A percentile compares a stretch with the other conserved stretches of the same genome.
phyloP scores from a whole-genome alignment of 2,329 filamentous ascomycete species.

The Nemania sp. region DNA sequence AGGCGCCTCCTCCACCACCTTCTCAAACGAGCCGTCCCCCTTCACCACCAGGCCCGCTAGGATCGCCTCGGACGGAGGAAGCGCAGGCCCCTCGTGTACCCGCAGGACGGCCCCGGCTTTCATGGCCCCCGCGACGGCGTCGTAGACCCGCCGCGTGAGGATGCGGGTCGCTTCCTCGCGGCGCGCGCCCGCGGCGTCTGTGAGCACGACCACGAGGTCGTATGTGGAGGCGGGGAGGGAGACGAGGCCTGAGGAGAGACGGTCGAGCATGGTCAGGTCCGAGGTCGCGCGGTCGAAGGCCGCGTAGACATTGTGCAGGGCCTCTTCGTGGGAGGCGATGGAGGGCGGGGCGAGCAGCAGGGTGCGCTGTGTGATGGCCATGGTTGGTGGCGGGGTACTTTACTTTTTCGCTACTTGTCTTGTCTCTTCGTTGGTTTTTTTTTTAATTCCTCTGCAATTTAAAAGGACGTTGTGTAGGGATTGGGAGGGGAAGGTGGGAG shows the following conservation, averaged over 20 bases:
- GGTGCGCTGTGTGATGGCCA: constrained; percentile 62
- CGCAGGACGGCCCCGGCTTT: constrained; percentile 75
- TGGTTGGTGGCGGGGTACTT: constrained; percentile 39
- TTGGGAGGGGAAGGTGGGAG: neutral
- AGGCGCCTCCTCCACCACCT: constrained; percentile 74
- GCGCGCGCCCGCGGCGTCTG: constrained; percentile 76
- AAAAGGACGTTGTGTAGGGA: neutral
- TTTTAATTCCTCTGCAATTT: neutral
- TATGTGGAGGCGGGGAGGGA: constrained; percentile 82
- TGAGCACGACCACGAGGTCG: constrained; percentile 85
- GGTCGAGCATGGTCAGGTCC: constrained; percentile 98
- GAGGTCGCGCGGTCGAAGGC: constrained; percentile 80
- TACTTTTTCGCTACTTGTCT: neutral
- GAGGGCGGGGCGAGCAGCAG: constrained; percentile 92
- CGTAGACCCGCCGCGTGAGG: constrained; percentile 75
- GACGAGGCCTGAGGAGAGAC: constrained; percentile 84
- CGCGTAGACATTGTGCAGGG: constrained; percentile 76
- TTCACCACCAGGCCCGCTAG: constrained; percentile 80
- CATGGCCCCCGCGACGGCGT: constrained; percentile 76
- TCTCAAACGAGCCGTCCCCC: constrained; percentile 73
- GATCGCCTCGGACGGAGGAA: constrained; percentile 76
- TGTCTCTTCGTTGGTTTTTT: neutral
- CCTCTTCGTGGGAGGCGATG: constrained; percentile 85
- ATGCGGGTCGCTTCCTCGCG: constrained; percentile 73
- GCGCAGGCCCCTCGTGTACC: constrained; percentile 72